These are phyloP conservation scores for Podospora australis DNA, from an alignment of 495 filamentous ascomycete species.

Conservation along the genomic window DNA sequence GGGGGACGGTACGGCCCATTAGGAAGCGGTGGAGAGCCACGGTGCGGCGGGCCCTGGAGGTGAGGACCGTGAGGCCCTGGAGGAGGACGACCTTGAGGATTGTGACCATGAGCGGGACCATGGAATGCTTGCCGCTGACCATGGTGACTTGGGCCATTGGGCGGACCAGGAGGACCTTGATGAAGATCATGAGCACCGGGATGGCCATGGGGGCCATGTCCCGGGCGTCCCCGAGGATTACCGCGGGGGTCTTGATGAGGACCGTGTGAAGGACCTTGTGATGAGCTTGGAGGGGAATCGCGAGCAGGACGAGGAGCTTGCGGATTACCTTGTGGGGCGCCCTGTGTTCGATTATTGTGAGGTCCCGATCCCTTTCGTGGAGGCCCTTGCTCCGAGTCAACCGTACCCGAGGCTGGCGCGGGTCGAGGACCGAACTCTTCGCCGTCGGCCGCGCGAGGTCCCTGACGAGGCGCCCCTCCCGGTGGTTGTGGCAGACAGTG, in stretches of 20 bases:
- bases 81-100: background rate
- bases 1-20: constrained; percentile 7
- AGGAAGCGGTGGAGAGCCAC: background rate
- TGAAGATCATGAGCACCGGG: no score
- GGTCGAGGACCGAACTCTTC: background rate
- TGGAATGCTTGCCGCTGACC: constrained; percentile 2
- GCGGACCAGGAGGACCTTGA: no score
- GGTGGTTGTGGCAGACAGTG: constrained; percentile 20
- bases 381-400: background rate
- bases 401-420: background rate
- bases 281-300: background rate
- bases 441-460: constrained; percentile 1
- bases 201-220: background rate
- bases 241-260: background rate
- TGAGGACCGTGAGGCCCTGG: background rate
- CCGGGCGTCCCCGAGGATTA: background rate
- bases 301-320: no score
- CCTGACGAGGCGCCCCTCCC: constrained; percentile 12
- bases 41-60: background rate
- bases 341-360: background rate
- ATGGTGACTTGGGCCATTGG: no score
- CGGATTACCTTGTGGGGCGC: no score
- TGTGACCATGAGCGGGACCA: background rate
- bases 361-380: background rate
- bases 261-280: background rate